Base-by-base conservation (phyloP, 768 basidiomycete species). In the Cyclocybe aegerita region DNA sequence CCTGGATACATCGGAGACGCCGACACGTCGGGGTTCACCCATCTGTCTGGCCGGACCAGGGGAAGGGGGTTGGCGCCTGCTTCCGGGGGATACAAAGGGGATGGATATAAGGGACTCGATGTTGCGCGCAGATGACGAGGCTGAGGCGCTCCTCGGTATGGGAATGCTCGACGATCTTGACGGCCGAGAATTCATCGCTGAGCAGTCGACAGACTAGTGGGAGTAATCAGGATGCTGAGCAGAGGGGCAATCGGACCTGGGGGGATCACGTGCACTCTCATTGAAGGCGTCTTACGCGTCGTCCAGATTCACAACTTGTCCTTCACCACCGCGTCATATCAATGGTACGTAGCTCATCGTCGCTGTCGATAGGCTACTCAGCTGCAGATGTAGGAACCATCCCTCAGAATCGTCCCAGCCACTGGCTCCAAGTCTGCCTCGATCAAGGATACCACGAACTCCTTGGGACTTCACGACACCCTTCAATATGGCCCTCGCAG, bases 381-480 rank as follows among this genome's bases (percentile, higher is more conserved):
- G 33, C 15, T 7, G 9, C 23, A 31, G 12, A 9, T 15, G 7
- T 14, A 77, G 76, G 72, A 79, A 41, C 65, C 78, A 10, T 82
- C 88, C 32, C 69, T 83, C 35, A 58, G 64, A 36, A 70, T 93
- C 55, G 81, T 87, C 1, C 91, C 91, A 11, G 67, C 76, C 5
- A 59, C 63, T 46, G 62, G 68, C 37, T 62, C 76, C 43, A 84
- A 86, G 67, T 70, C 78, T 9, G 89, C 86, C 2, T 82, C 89
- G 4, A 63, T 89, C 40, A 69, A 79, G 52, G 78, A 84, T 65
- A 91, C 84, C 5, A 78, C 82, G 46, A 88, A 87, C 68, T 77
- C 77, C 55, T 72, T 91, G 47, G 95, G 94, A 36, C 76, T 93
- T 1, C 96, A 97, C 66, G 93, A 98, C 66, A 83, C 90, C 3